phyloP scores from a whole-genome alignment of 176 grass and related monocot genomes.

The Saccharum officinarum region DNA sequence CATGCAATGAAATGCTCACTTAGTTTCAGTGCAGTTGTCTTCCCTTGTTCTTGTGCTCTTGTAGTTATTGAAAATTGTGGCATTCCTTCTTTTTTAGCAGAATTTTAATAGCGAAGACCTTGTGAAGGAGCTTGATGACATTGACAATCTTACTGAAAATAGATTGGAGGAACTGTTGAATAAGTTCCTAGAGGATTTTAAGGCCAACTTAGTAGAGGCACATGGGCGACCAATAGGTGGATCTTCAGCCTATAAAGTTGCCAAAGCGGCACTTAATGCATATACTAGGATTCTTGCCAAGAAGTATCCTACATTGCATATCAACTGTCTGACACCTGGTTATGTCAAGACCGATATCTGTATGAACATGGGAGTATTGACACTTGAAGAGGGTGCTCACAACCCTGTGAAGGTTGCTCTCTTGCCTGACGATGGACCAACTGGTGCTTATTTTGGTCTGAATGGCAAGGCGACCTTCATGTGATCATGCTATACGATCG shows the following conservation, averaged over 20 bases:
- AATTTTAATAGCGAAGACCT: too few relatives aligned
- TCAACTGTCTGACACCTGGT: slow-evolving; percentile 8
- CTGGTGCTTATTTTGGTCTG: slow-evolving; percentile 47
- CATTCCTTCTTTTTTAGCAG: too few relatives aligned
- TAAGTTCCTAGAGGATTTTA: slow-evolving; percentile 65
- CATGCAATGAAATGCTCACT: too few relatives aligned
- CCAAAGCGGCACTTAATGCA: slow-evolving; percentile 53
- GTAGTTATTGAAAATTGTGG: too few relatives aligned
- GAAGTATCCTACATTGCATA: slow-evolving; percentile 38
- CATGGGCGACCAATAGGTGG: slow-evolving; percentile 47
- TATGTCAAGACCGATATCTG: too few relatives aligned
- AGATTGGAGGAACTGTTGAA: slow-evolving; percentile 45
- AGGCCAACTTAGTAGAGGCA: slow-evolving; percentile 38
- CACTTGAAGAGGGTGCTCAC: too few relatives aligned
- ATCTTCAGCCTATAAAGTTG: slow-evolving; percentile 56
- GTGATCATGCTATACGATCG: not conserved
- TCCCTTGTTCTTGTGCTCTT: too few relatives aligned
- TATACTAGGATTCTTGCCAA: slow-evolving; percentile 71
- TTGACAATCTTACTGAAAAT: slow-evolving; percentile 51
- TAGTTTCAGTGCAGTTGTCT: too few relatives aligned
- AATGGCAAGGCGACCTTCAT: slow-evolving; percentile 47
- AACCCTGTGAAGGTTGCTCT: too few relatives aligned
- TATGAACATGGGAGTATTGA: too few relatives aligned
- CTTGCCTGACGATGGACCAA: too few relatives aligned
- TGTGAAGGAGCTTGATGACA: slow-evolving; percentile 35